Evolutionary conservation across 2,329 filamentous ascomycete genomes (phyloP), one percentile per base, ranked within the genome.

Genomic region (Dothistroma pini): DNA sequence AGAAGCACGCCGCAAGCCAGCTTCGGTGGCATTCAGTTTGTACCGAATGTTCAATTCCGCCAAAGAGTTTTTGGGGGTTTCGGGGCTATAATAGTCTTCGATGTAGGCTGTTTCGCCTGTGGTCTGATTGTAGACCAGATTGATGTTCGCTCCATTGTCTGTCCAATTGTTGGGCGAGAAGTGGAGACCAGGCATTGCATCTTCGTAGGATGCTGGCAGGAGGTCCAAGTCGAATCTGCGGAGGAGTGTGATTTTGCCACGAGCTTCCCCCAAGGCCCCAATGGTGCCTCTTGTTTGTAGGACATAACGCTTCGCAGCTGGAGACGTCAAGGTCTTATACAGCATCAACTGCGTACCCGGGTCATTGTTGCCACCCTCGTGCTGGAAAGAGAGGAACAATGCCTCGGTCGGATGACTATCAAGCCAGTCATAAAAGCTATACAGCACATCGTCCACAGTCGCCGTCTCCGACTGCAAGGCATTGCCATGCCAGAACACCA

Each of bases 401-500:
- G 75, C 71, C 70, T 83, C 81, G 0, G 72, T 73, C 0, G 76
- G 75, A 64, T 83, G 81, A 6, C 71, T 68, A 38, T 79, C 77
- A 0, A 83, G 73, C 81, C 81, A 83, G 16, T 72, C 66, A 65
- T 81, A 82, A 62, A 82, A 79, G 11, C 73, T 79, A 55, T 78
- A 80, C 3, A 83, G 66, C 0, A 81, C 75, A 64, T 79, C 76
- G 5, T 77, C 74, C 16, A 83, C 65, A 0, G 74, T 78, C 1
- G 80, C 77, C 0, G 69, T 75, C 54, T 80, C 74, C 0, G 78
- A 80, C 22, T 79, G 71, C 31, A 83, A 71, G 7, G 78, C 80
- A 34, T 75, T 63, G 7, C 73, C 72, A 65, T 83, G 81, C 74
- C 79, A 83, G 70, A 82, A 83, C 2, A 81, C 76, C 0, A 83